phyloP scores from a whole-genome alignment of 2,329 filamentous ascomycete genomes.

The Nothomitra cinnamomea region DNA sequence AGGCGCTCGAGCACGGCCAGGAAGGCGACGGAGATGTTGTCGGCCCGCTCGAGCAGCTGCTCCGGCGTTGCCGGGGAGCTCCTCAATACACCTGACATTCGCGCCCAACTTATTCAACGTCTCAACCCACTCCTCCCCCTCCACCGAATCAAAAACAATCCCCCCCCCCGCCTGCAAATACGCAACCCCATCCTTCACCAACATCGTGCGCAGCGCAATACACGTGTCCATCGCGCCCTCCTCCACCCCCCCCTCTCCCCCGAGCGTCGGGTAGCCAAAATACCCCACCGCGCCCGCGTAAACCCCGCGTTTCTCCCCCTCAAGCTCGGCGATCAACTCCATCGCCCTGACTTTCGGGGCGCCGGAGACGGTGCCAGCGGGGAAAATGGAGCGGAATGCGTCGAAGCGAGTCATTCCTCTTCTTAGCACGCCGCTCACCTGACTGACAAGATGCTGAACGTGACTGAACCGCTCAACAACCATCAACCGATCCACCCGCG shows the following conservation, averaged over 20 bases:
- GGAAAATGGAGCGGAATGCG: conserved; percentile 91
- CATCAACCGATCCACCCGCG: conserved; percentile 86
- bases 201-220: conserved; percentile 76
- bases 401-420: conserved; percentile 79
- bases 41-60: no score
- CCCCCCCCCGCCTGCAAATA: conserved; percentile 84
- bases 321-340: conserved; percentile 90
- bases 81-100: conserved; percentile 65
- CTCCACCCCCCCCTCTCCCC: conserved; percentile 39
- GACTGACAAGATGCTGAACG: conserved; percentile 90
- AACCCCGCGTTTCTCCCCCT: conserved; percentile 82
- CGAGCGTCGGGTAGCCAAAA: conserved; percentile 71
- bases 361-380: conserved; percentile 85
- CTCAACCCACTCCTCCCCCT: conserved; percentile 82
- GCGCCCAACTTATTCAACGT: conserved; percentile 92
- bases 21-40: no score
- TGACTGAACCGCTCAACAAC: conserved; percentile 88
- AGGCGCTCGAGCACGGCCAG: no score
- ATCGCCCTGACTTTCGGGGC: conserved; percentile 93
- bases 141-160: conserved; percentile 88
- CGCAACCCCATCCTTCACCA: conserved; percentile 77
- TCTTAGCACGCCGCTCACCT: conserved; percentile 82
- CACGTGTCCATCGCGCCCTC: conserved; percentile 28
- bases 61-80: no score
- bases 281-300: conserved; percentile 96